Evolutionary conservation across 2,329 filamentous ascomycete genomes (phyloP).

Genomic region (Metarhizium robertsii): DNA sequence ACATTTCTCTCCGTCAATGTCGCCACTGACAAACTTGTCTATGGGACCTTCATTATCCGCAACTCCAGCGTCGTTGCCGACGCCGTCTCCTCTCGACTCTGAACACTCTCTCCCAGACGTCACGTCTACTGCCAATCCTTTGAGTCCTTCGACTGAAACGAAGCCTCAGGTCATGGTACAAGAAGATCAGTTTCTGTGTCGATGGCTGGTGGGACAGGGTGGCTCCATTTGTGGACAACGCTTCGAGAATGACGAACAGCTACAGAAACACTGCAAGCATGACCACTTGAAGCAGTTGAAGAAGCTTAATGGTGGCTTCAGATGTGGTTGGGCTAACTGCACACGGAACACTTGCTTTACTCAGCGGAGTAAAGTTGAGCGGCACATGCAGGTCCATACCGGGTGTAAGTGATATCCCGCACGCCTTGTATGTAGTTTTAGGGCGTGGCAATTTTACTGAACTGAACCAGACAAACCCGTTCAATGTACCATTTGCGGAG

Average conservation of each 20-base stretch:
- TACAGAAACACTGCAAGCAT: slow-evolving; percentile 46
- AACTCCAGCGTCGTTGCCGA: slow-evolving; percentile 7
- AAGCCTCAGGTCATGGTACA: slow-evolving; percentile 11
- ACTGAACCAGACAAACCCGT: slow-evolving; percentile 45
- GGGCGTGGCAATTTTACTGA: neutral
- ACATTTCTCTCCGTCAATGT: slow-evolving; percentile 13
- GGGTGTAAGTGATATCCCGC: slow-evolving; percentile 38
- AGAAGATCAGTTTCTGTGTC: slow-evolving; percentile 21
- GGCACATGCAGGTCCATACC: slow-evolving; percentile 57
- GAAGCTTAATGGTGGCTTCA: slow-evolving; percentile 36
- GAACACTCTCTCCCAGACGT: slow-evolving; percentile 9
- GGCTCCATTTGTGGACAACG: slow-evolving; percentile 20
- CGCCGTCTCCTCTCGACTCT: slow-evolving; percentile 15
- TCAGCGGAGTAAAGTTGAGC: slow-evolving; percentile 53
- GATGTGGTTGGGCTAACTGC: slow-evolving; percentile 50
- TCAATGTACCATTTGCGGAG: slow-evolving; percentile 43
- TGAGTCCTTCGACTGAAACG: neutral
- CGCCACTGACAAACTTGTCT: slow-evolving; percentile 15
- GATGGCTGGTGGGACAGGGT: slow-evolving; percentile 19
- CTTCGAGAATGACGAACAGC: slow-evolving; percentile 35
- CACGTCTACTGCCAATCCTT: neutral
- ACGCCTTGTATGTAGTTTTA: neutral
- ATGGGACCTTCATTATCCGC: slow-evolving; percentile 14
- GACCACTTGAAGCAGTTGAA: slow-evolving; percentile 37
- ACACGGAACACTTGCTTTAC: slow-evolving; percentile 43